phyloP scores from a whole-genome alignment of 2,329 filamentous ascomycete species.

The Arthrocladium fulminans region DNA sequence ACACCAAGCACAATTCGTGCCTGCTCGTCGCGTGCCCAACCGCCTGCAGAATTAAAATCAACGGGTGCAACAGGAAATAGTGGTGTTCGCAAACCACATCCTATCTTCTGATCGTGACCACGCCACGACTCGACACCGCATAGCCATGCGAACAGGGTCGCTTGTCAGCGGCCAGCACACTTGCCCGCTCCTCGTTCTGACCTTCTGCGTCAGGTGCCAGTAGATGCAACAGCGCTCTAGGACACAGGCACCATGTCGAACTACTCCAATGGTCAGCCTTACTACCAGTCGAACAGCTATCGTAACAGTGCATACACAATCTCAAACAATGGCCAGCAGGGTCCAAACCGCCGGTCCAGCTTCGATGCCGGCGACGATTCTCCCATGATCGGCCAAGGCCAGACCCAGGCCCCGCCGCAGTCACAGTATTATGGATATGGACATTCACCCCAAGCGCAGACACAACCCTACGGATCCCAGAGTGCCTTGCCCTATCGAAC shows the following conservation, averaged over 20 bases:
- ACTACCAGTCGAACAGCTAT: constrained; percentile 35
- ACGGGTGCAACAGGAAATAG: constrained; percentile 1
- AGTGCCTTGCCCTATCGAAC: constrained; percentile 32
- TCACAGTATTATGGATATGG: constrained; percentile 8
- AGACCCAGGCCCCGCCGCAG: constrained; percentile 18
- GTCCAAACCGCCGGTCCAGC: constrained; percentile 53
- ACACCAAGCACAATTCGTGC: neutral
- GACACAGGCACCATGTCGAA: constrained; percentile 41
- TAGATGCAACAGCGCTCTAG: constrained; percentile 2
- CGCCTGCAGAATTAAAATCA: too few relatives aligned
- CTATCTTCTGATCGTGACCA: neutral
- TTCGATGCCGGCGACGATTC: constrained; percentile 70
- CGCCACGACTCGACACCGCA: neutral
- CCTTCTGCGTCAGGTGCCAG: neutral
- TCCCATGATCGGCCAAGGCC: constrained; percentile 37
- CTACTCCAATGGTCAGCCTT: constrained; percentile 44
- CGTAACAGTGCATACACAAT: constrained; percentile 36
- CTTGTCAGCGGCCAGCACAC: constrained; percentile 6
- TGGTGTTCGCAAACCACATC: neutral
- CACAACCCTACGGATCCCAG: constrained; percentile 32
- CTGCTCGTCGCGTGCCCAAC: neutral
- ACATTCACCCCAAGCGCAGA: neutral
- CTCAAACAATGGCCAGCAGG: constrained; percentile 27
- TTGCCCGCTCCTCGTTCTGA: neutral
- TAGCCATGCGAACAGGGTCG: constrained; percentile 8